Evolutionary conservation across 2,329 filamentous ascomycete species (phyloP), one percentile per base, ranked within the genome.

Genomic region (Clarireedia monteithiana): DNA sequence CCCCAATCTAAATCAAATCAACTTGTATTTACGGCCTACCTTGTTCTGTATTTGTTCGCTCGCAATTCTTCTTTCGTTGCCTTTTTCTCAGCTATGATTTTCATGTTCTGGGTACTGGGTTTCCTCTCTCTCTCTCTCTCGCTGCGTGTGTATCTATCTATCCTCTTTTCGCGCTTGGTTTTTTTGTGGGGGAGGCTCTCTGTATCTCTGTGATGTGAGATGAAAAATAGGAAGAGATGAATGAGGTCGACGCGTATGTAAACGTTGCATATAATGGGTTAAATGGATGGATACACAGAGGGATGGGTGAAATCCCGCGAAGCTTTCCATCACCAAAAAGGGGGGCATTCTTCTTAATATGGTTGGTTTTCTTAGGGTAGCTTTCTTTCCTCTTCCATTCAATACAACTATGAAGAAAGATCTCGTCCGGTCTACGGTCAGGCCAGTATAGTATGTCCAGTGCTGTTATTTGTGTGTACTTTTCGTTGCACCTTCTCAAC

Each of bases 101-200:
- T 12, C 12, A 9, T 12, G 30, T 34, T 12, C 30, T 34, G 30
- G 9, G 6, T 34, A 12, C 4, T 14, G 30, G 30, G 30, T 34
- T 34, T 34, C 10, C 30, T 9, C 30, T 34, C 4, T 23, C 20
- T 40, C 51, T 30, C 30, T 48, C 27, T 55, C 23, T 40, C 44
- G 45, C 50, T 57, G 49, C 44, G n/a, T 59, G 55, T 62, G 60
- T 53, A 42, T 57, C 52, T 55, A 53, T 51, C 45, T 46, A 45
- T 53, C 30, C 20, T 20, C 20, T 20, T 38, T 39, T 46, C 20
- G 20, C 34, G 30, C 30, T 39, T 14, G 44, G n/a, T 27, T 56
- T 60, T 53, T 52, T 44, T 60, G 2, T 17, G 20, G 20, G 20
- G 20, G 20, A 20, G 20, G 20, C 20, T 63, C 57, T 27, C 30